phyloP scores from a whole-genome alignment of 192 early-diverging fungal species.

The Gonapodya sp. region DNA sequence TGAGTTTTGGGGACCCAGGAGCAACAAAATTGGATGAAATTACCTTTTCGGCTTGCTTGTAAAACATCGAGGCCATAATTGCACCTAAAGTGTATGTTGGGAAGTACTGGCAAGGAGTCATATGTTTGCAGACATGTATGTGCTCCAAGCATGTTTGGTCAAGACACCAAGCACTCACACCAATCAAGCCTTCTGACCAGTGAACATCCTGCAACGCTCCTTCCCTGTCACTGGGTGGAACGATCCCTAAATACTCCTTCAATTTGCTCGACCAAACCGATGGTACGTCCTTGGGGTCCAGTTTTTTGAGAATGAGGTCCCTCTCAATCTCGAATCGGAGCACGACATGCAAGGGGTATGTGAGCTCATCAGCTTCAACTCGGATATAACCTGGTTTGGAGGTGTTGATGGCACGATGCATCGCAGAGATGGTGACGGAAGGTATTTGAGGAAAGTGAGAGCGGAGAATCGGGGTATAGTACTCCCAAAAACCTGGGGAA shows the following conservation, averaged over 20 bases:
- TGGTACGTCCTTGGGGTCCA: constrained; percentile 24
- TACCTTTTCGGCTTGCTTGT: neutral
- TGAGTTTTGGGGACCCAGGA: neutral
- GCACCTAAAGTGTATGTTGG: constrained; percentile 33
- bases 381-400: constrained; percentile 18
- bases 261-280: constrained; percentile 24
- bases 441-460: constrained; percentile 20
- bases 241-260: constrained; percentile 29
- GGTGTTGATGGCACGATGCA: constrained; percentile 26
- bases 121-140: neutral
- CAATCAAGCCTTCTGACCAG: constrained; percentile 24
- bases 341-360: constrained; percentile 27
- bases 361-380: constrained; percentile 29
- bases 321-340: constrained; percentile 28
- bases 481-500: constrained; percentile 23
- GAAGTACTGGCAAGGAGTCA: constrained; percentile 18
- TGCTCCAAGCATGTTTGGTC: neutral
- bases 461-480: constrained; percentile 22
- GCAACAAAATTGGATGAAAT: neutral
- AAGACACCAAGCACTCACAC: neutral
- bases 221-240: constrained; percentile 18
- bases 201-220: constrained; percentile 31
- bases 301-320: constrained; percentile 20
- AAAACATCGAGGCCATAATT: constrained; percentile 15
- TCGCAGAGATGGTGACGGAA: constrained; percentile 10